These are phyloP conservation scores for Phaeotremella skinneri DNA, from an alignment of 768 basidiomycete species.

Conservation along the genomic window DNA sequence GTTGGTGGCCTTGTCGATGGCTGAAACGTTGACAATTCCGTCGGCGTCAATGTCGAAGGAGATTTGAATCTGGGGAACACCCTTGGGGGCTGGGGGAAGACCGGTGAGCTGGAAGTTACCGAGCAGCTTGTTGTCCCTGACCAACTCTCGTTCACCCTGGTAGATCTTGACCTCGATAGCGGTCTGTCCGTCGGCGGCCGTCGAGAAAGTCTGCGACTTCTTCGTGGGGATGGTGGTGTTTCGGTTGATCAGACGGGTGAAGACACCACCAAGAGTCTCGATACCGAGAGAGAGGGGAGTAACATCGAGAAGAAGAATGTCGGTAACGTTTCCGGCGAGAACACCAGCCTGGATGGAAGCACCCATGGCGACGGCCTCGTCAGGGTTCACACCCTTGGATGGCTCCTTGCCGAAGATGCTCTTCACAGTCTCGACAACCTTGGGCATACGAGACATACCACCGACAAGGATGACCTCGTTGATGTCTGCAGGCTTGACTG, in stretches of 20 bases:
- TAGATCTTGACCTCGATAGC: conserved; percentile 99
- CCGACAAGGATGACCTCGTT: conserved; percentile 97
- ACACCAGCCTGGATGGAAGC: conserved; percentile 98
- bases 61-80: conserved; percentile 79
- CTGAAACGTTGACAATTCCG: conserved; percentile 95
- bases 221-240: conserved; percentile 99
- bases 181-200: conserved; percentile 98
- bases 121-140: conserved; percentile 95
- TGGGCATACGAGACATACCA: conserved; percentile 98
- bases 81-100: conserved; percentile 66
- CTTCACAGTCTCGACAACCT: conserved; percentile 91
- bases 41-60: conserved; percentile 88
- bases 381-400: conserved; percentile 98
- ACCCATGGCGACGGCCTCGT: conserved; percentile 98
- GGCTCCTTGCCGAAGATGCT: conserved; percentile 91
- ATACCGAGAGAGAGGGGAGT: conserved; percentile 75
- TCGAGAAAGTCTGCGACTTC: conserved; percentile 98
- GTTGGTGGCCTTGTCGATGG: conserved; percentile 65
- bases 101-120: conserved; percentile 99
- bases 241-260: conserved; percentile 96
- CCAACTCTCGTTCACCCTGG: conserved; percentile 99
- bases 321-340: conserved; percentile 90
- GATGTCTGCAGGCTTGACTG: conserved; percentile 86
- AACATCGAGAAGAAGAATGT: conserved; percentile 69
- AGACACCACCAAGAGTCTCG: conserved; percentile 97